These are phyloP conservation scores for Aureobasidium sp. DNA, from an alignment of 2,329 filamentous ascomycete species.

Conservation along the genomic window DNA sequence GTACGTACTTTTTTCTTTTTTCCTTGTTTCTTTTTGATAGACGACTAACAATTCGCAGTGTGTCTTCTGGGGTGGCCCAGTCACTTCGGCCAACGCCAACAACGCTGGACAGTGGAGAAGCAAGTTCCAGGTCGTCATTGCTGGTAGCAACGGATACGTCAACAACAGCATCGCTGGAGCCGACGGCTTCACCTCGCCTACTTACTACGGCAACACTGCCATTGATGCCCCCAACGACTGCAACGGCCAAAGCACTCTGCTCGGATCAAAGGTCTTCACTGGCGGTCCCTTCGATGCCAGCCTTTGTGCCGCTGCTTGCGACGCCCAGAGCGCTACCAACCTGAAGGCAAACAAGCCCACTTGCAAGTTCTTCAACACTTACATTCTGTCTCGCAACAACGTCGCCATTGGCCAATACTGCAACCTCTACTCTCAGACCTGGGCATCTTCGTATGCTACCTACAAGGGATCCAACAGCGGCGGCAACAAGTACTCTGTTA, in stretches of 20 bases:
- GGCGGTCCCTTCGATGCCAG: conserved; percentile 24
- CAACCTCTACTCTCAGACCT: conserved; percentile 21
- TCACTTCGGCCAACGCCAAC: conserved; percentile 16
- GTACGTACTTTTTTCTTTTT: too few species aligned
- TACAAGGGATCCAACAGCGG: conserved; percentile 19
- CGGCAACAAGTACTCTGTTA: conserved; percentile 18
- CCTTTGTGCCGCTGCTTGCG: conserved; percentile 26
- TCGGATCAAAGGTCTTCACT: conserved; percentile 23
- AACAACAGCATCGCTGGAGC: conserved; percentile 23
- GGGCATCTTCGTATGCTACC: conserved; percentile 20
- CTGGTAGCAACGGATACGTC: conserved; percentile 27
- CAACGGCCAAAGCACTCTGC: conserved; percentile 21
- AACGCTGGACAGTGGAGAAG: conserved; percentile 20
- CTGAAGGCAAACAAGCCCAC: conserved; percentile 16
- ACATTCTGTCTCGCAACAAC: conserved; percentile 18
- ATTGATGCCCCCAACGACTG: conserved; percentile 29
- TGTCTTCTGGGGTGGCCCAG: conserved; percentile 19
- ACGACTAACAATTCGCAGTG: neutral
- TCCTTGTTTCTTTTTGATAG: too few species aligned
- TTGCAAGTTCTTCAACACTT: conserved; percentile 22
- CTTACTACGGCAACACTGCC: conserved; percentile 22
- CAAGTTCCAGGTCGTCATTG: conserved; percentile 28
- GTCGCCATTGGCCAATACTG: conserved; percentile 25
- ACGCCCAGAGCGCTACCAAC: conserved; percentile 20
- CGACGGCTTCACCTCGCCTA: conserved; percentile 20